These are phyloP conservation scores for Microcos paniculata DNA, from an alignment of 345 rosid species.

Conservation along the genomic window DNA sequence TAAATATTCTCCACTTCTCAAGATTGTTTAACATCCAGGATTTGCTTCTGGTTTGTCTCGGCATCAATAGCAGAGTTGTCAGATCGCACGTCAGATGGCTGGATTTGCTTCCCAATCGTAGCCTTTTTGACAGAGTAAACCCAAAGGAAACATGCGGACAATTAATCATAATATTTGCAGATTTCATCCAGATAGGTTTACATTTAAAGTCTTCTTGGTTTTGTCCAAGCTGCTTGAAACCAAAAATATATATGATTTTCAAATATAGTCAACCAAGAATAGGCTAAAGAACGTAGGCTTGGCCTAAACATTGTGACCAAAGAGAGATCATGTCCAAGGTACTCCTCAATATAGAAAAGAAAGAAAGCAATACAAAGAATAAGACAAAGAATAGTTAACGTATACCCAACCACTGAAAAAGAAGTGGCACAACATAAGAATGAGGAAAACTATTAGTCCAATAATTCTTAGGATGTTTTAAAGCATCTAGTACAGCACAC, in stretches of 20 bases:
- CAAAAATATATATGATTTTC: neutral
- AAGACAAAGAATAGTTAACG: neutral
- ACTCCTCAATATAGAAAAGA: neutral
- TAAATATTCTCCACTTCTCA: neutral
- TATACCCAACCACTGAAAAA: neutral
- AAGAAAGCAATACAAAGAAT: neutral
- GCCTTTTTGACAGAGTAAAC: conserved; percentile 1
- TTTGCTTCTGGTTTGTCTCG: neutral
- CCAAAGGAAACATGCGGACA: neutral
- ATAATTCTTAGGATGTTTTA: neutral
- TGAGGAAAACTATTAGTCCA: neutral
- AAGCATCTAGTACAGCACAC: neutral
- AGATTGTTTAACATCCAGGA: neutral
- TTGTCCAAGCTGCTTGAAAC: neutral
- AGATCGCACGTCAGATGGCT: neutral
- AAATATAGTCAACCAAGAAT: neutral
- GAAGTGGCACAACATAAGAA: neutral
- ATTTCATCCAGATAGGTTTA: neutral
- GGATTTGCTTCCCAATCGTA: too few species aligned
- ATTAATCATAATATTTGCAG: neutral
- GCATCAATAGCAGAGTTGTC: neutral
- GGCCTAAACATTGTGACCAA: neutral
- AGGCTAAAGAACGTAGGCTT: neutral
- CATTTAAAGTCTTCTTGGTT: neutral
- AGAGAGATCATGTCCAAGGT: neutral